Conservation (phyloP, 176 grass and related monocot genomes). For the Panicum miliaceum region DNA sequence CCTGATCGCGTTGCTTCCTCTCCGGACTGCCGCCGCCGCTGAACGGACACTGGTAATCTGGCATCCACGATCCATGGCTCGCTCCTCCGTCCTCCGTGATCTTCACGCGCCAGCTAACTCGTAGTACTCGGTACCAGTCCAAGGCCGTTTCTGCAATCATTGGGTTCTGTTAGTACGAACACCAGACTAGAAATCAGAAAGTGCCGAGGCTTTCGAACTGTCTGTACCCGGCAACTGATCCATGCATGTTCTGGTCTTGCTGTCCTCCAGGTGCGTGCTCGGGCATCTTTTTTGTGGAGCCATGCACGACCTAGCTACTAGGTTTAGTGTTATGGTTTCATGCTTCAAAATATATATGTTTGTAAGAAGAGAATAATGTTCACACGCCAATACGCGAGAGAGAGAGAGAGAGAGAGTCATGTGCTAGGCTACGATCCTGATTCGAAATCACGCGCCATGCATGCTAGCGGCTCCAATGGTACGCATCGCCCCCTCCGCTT, state of each 20-base stretch:
- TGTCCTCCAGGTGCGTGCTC: conserved; percentile 30
- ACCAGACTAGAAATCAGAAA: neutral
- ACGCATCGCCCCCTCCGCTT: neutral
- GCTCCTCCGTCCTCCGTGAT: too few species aligned
- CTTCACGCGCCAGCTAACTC: too few species aligned
- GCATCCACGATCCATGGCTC: too few species aligned
- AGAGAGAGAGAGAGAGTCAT: neutral
- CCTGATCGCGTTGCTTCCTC: too few species aligned
- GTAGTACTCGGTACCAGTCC: too few species aligned
- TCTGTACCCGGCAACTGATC: neutral
- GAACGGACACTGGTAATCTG: too few species aligned
- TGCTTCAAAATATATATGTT: too few species aligned
- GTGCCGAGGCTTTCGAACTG: neutral
- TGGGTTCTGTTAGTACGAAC: neutral
- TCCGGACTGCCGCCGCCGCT: too few species aligned
- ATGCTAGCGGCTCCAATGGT: neutral
- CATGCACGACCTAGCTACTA: too few species aligned
- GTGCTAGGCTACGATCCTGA: neutral
- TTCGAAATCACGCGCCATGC: conserved; percentile 13
- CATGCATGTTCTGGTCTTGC: neutral
- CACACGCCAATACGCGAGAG: too few species aligned
- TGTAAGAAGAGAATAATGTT: too few species aligned
- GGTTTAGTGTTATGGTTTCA: too few species aligned
- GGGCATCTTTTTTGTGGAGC: neutral
- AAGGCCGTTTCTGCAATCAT: neutral